These are phyloP conservation scores for Pinus albicaulis DNA, from an alignment of 75 land plant genomes.

Conservation along the genomic window DNA sequence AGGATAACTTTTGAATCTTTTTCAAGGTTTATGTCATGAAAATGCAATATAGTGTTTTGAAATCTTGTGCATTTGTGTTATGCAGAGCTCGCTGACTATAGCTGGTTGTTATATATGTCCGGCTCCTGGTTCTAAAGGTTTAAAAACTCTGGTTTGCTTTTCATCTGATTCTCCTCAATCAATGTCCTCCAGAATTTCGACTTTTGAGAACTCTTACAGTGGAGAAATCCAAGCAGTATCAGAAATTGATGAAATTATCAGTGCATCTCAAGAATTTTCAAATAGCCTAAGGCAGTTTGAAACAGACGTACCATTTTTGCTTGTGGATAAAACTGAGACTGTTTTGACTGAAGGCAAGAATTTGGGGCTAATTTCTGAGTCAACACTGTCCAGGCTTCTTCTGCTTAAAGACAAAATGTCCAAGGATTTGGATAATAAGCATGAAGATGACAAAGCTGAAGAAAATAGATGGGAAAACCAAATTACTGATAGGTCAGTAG, in stretches of 20 bases:
- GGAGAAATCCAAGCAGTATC: background rate
- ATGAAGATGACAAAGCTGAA: slow-evolving; percentile 9
- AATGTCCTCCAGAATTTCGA: slow-evolving; percentile 14
- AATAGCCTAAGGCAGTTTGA: slow-evolving; percentile 16
- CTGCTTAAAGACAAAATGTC: slow-evolving; percentile 37
- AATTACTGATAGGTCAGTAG: background rate
- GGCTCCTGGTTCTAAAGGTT: slow-evolving; percentile 71
- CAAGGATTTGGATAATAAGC: slow-evolving; percentile 29
- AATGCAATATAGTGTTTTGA: slow-evolving; percentile 2
- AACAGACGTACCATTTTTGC: slow-evolving; percentile 30
- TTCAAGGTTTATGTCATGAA: background rate
- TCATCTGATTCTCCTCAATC: slow-evolving; percentile 51
- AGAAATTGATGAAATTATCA: slow-evolving; percentile 41
- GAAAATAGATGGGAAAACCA: slow-evolving; percentile 8
- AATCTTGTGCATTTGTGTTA: background rate
- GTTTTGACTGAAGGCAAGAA: slow-evolving; percentile 46
- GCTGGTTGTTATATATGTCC: slow-evolving; percentile 87
- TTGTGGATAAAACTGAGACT: slow-evolving; percentile 21
- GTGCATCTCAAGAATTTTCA: slow-evolving; percentile 14
- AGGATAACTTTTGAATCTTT: background rate
- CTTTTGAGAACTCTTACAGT: slow-evolving; percentile 2
- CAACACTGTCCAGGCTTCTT: slow-evolving; percentile 26
- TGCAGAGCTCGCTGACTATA: slow-evolving; percentile 79
- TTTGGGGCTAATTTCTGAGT: slow-evolving; percentile 40
- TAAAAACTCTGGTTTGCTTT: slow-evolving; percentile 65